Conservation (phyloP, 306 rosid species). For the Abrus pulchellus region DNA sequence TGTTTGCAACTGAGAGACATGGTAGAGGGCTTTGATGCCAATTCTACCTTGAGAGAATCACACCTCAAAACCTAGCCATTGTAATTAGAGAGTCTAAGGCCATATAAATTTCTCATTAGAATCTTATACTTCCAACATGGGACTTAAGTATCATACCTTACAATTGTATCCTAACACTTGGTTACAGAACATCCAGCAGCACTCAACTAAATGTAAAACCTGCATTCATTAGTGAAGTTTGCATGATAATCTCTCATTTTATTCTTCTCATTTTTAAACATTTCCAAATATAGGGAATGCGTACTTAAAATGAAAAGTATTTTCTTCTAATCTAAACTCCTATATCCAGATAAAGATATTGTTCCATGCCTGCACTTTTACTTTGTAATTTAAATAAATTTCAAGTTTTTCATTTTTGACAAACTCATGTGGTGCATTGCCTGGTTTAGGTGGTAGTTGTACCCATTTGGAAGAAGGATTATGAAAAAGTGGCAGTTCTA, state of each 20-base stretch:
- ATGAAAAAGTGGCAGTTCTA: slow-evolving; percentile 71
- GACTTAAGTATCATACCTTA: too few relatives aligned
- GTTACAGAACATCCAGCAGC: slow-evolving; percentile 27
- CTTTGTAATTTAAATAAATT: not conserved
- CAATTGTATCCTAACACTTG: not conserved
- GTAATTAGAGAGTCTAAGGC: too few relatives aligned
- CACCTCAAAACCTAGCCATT: too few relatives aligned
- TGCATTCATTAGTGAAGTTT: not conserved
- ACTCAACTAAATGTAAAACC: slow-evolving; percentile 19
- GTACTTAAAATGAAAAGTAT: not conserved
- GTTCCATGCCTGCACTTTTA: slow-evolving; percentile 26
- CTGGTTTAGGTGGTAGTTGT: slow-evolving; percentile 84
- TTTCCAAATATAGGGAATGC: slow-evolving; percentile 21
- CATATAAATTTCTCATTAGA: too few relatives aligned
- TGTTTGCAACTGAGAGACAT: too few relatives aligned
- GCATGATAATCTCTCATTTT: not conserved
- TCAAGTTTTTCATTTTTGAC: not conserved
- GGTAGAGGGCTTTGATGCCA: too few relatives aligned
- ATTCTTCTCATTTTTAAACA: slow-evolving; percentile 12
- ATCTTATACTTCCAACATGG: too few relatives aligned
- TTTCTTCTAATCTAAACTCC: not conserved
- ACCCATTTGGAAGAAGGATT: slow-evolving; percentile 97
- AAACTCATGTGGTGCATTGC: slow-evolving; percentile 34
- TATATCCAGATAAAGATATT: not conserved
- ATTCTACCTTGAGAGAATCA: too few relatives aligned